A percentile compares a stretch with the other conserved stretches of the same genome.
These are phyloP conservation scores for Paramecium biaurelia DNA, from an alignment of 73 alveolate genomes.

Conservation along the genomic window DNA sequence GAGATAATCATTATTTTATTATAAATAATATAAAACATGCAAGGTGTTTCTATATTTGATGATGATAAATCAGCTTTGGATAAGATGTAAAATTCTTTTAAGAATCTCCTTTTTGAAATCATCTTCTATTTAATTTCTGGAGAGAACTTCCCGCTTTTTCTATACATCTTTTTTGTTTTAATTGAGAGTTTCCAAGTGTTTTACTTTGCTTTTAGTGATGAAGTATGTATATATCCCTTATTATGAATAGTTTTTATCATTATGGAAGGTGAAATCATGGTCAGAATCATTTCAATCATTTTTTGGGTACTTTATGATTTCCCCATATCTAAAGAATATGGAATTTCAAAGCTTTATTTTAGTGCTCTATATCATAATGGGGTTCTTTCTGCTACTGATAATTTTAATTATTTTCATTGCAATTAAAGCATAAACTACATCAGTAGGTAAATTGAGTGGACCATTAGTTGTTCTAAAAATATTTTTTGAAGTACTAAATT, in stretches of 20 bases:
- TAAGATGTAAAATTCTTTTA: constrained; percentile 57
- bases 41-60: constrained; percentile 48
- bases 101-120: constrained; percentile 53
- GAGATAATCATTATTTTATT: background rate
- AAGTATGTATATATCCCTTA: background rate
- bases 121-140: constrained; percentile 41
- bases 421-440: constrained; percentile 34
- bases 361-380: constrained; percentile 52
- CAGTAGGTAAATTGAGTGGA: constrained; percentile 42
- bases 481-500: background rate
- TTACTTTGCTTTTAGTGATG: constrained; percentile 51
- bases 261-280: constrained; percentile 52
- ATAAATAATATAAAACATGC: background rate
- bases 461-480: constrained; percentile 40
- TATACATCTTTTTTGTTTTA: constrained; percentile 40
- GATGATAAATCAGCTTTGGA: constrained; percentile 64
- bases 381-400: constrained; percentile 1
- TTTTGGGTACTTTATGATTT: constrained; percentile 59
- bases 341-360: constrained; percentile 27
- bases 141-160: constrained; percentile 52
- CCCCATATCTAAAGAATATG: constrained; percentile 29
- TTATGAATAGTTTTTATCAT: constrained; percentile 7
- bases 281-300: constrained; percentile 26
- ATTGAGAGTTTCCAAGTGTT: constrained; percentile 51
- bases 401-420: constrained; percentile 47